Percentiles rank a stretch among this genome's conserved stretches.
phyloP scores from a whole-genome alignment of 1,139 yeast species.

The Eremothecium gossypii region DNA sequence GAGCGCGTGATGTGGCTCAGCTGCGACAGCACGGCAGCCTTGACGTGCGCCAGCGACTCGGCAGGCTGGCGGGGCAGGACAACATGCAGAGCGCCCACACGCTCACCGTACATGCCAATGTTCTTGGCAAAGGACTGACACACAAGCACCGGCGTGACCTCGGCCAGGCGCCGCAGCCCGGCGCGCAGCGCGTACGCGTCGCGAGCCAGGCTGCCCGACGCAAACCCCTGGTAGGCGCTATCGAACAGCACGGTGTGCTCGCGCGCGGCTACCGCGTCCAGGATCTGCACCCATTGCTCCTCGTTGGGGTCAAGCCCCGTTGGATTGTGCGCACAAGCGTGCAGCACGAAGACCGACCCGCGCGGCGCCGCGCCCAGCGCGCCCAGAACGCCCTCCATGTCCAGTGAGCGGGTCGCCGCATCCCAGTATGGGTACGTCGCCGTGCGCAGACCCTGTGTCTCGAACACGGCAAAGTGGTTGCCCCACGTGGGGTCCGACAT shows the following conservation, averaged over 20 bases:
- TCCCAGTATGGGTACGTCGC: conserved; percentile 78
- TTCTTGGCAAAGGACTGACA: conserved; percentile 98
- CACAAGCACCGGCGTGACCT: conserved; percentile 46
- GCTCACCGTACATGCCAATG: conserved; percentile 96
- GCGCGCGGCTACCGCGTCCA: conserved; percentile 50
- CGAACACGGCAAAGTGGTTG: conserved; percentile 79
- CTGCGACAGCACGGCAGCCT: conserved; percentile 59
- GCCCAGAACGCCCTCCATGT: conserved; percentile 55
- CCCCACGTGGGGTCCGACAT: conserved; percentile 95
- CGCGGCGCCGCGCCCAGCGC: conserved; percentile 63
- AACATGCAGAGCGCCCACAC: conserved; percentile 87
- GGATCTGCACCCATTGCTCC: conserved; percentile 75
- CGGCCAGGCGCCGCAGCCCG: conserved; percentile 48
- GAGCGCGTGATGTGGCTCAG: conserved; percentile 70
- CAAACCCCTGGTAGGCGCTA: conserved; percentile 96
- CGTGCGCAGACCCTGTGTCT: conserved; percentile 53
- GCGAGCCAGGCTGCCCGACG: conserved; percentile 73
- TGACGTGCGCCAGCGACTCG: conserved; percentile 30
- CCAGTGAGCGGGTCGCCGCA: conserved; percentile 50
- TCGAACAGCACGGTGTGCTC: conserved; percentile 81
- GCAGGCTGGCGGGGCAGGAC: conserved; percentile 38
- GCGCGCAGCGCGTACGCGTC: conserved; percentile 85
- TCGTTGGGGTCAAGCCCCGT: conserved; percentile 90
- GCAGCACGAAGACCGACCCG: conserved; percentile 76
- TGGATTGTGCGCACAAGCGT: conserved; percentile 97